Evolutionary conservation across 2,329 filamentous ascomycete genomes (phyloP).

Genomic region (Colletotrichum tofieldiae): DNA sequence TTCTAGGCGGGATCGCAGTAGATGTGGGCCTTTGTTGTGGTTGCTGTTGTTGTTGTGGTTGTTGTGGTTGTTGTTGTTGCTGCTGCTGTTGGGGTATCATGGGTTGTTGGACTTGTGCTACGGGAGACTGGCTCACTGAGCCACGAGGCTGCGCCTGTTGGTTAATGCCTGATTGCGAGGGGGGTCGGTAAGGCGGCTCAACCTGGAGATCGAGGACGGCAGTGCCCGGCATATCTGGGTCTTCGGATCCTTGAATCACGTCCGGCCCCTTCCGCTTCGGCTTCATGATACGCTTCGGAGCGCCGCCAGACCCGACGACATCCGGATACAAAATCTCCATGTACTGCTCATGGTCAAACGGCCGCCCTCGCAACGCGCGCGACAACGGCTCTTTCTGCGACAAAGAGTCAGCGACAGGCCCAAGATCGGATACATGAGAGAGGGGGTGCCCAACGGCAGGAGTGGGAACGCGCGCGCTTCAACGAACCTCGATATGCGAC

Average conservation of each 20-base stretch:
- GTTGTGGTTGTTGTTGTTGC: constrained; percentile 44
- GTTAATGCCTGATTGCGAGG: constrained; percentile 42
- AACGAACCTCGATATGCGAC: constrained; percentile 70
- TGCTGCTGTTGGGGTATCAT: constrained; percentile 46
- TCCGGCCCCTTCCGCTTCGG: constrained; percentile 66
- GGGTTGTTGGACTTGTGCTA: constrained; percentile 44
- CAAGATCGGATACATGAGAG: neutral
- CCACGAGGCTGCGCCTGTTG: constrained; percentile 47
- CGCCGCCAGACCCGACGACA: constrained; percentile 72
- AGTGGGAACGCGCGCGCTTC: constrained; percentile 3
- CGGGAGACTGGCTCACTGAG: constrained; percentile 50
- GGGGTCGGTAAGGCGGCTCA: constrained; percentile 50
- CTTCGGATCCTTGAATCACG: constrained; percentile 58
- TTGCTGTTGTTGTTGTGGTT: constrained; percentile 42
- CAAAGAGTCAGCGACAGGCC: constrained; percentile 42
- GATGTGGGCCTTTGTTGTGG: constrained; percentile 51
- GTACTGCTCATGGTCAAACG: constrained; percentile 73
- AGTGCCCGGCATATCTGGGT: constrained; percentile 65
- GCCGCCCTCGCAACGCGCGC: constrained; percentile 69
- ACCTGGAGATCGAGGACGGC: constrained; percentile 62
- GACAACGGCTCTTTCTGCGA: constrained; percentile 71
- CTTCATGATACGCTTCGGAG: constrained; percentile 72
- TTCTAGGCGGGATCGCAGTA: constrained; percentile 57
- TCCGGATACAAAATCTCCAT: constrained; percentile 75
- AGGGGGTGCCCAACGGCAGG: neutral